Evolutionary conservation across 257 asterid genomes (phyloP), one percentile per base, ranked within the genome.

Genomic region (Oldenlandia corymbosa): DNA sequence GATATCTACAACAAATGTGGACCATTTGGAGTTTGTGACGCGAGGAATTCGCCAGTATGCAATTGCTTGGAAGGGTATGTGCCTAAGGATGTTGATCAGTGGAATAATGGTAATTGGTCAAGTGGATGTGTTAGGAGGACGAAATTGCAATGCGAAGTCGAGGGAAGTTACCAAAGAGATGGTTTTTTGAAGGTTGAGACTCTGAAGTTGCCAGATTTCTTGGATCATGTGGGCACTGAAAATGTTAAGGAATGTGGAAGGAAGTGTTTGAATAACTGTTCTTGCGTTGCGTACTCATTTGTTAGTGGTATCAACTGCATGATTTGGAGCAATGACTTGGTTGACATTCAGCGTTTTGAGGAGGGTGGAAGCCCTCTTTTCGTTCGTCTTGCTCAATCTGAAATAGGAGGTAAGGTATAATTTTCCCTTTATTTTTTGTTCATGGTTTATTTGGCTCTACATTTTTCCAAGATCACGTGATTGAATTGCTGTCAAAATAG

Each of bases 121-220:
- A 75, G 69, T 17, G 97, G 96, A 28, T 91, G 98, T 46, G 7
- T 43, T 10, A 80, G 98, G 85, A 76, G 78, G 64, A 61, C 27
- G 0, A 24, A 39, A n/a, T 67, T 83, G 51, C 71, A 64, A 48
- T 91, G 98, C 26, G 46, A 54, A n/a, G n/a, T n/a, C n/a, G 61
- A 67, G 30, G 11, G 75, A 4, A 52, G 45, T 36, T 74, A 64
- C 65, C 54, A 54, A 43, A 56, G 7, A 1, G 95, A 81, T 55
- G 72, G 77, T 21, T 91, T 91, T 68, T 47, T 34, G 56, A 11
- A 50, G 53, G 65, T 78, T 31, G 39, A 54, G 49, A 62, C 53
- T 24, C 86, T 83, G 16, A 91, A 91, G 34, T 60, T 91, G 83
- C 98, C 98, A 0, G 98, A 91, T 65, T 81, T 75, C 30, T 75